These are phyloP conservation scores for Halenospora varia DNA, from an alignment of 495 filamentous ascomycete genomes.

Conservation along the genomic window DNA sequence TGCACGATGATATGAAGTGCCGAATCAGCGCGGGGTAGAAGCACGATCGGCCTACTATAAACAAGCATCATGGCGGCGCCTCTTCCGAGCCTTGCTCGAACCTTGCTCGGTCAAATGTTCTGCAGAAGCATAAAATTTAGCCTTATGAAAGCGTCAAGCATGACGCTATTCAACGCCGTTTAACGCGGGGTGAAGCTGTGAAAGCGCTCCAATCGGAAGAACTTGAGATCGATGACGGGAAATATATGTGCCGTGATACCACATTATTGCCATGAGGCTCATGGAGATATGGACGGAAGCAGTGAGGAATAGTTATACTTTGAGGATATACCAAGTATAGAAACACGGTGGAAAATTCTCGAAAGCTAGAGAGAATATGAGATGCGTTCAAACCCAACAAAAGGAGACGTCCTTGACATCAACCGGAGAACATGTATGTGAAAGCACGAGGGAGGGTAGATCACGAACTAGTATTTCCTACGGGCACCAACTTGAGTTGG, in stretches of 20 bases:
- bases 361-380: no score
- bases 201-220: constrained; percentile 10
- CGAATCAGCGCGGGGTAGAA: constrained; percentile 1
- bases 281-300: no score
- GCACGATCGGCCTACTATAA: constrained; percentile 1
- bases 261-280: no score
- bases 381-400: no score
- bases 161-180: constrained; percentile 1
- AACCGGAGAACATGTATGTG: no score
- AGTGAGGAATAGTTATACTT: no score
- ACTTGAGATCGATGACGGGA: background rate
- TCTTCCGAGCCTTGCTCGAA: constrained; percentile 1
- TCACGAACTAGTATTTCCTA: no score
- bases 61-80: background rate
- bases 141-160: background rate
- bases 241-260: background rate
- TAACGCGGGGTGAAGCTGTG: background rate
- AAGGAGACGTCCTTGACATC: no score
- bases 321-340: no score
- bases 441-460: no score
- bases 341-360: no score
- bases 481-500: no score
- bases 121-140: background rate
- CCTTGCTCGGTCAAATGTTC: constrained; percentile 2
- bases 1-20: background rate